Percentiles rank a stretch among this genome's conserved stretches.
Conservation (phyloP, 139 green algal species). For the Micromonas commoda region DNA sequence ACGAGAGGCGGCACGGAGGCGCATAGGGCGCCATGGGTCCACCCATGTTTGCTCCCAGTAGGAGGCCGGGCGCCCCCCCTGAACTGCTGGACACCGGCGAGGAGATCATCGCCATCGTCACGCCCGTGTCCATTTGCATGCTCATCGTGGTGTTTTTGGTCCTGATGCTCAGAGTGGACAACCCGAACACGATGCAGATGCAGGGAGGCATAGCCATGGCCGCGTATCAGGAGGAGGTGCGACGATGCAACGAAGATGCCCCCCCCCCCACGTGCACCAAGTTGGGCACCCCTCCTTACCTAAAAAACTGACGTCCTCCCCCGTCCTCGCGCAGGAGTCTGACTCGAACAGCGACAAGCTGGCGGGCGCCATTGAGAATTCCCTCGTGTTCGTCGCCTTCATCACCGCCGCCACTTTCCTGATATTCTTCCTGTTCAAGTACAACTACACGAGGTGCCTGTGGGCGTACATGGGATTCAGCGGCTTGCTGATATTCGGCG, state of each 20-base stretch:
- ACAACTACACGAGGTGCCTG: constrained; percentile 56
- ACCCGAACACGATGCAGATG: too few species aligned
- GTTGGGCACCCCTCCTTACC: neutral
- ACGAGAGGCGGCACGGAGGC: too few species aligned
- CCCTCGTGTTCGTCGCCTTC: constrained; percentile 77
- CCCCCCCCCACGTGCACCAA: neutral
- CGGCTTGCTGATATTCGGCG: constrained; percentile 88
- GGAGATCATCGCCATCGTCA: too few species aligned
- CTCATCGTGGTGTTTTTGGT: constrained; percentile 77
- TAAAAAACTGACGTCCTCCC: neutral
- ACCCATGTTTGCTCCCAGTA: too few species aligned
- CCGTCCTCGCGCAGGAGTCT: constrained; percentile 18
- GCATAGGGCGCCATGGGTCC: too few species aligned
- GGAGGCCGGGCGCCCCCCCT: too few species aligned
- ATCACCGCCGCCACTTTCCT: constrained; percentile 83
- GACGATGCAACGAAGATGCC: neutral
- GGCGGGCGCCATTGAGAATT: constrained; percentile 77
- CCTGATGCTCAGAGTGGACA: constrained; percentile 54
- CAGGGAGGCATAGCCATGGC: constrained; percentile 22
- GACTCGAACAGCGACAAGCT: constrained; percentile 74
- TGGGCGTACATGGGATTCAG: constrained; percentile 92
- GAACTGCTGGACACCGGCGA: too few species aligned
- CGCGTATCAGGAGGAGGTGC: constrained; percentile 33
- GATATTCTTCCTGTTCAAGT: constrained; percentile 86
- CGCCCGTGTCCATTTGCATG: too few species aligned